Evolutionary conservation across 768 basidiomycete species (phyloP).

Genomic region (Trichaptum fuscoviolaceum): DNA sequence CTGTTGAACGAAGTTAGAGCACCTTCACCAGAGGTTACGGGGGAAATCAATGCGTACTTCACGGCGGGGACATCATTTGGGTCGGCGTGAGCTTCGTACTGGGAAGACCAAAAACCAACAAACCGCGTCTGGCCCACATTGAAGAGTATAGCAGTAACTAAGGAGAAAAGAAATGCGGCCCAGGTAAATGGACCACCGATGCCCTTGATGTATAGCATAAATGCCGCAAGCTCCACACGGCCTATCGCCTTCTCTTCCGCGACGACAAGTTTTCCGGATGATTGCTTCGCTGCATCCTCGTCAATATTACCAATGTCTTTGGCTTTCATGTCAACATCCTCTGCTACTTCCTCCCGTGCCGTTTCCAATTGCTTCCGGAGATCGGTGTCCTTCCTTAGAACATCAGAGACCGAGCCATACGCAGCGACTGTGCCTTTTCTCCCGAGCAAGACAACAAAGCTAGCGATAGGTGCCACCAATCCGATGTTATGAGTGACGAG

Average conservation of each 20-base stretch:
- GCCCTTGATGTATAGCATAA: slow-evolving; percentile 1
- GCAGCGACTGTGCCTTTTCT: slow-evolving; percentile 45
- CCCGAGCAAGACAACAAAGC: slow-evolving; percentile 45
- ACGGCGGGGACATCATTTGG: background rate
- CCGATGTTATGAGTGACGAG: slow-evolving; percentile 32
- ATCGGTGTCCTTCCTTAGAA: slow-evolving; percentile 35
- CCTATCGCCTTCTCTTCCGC: slow-evolving; percentile 19
- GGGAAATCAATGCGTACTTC: background rate
- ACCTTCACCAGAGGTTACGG: background rate
- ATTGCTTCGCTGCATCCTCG: slow-evolving; percentile 7
- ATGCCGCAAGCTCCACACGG: slow-evolving; percentile 5
- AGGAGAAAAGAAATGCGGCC: background rate
- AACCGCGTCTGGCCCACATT: slow-evolving; percentile 26
- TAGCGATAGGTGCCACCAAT: slow-evolving; percentile 19
- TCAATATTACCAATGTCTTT: slow-evolving; percentile 31
- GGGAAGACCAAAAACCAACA: slow-evolving; percentile 31
- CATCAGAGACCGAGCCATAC: slow-evolving; percentile 45
- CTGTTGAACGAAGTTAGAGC: background rate
- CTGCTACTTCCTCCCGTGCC: slow-evolving; percentile 16
- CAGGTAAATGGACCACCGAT: background rate
- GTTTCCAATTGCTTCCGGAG: slow-evolving; percentile 19
- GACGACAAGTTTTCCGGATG: slow-evolving; percentile 18
- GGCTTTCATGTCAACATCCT: slow-evolving; percentile 16
- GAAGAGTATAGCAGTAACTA: background rate
- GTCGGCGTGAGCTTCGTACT: slow-evolving; percentile 21